Evolutionary conservation across 1,284 basidiomycete genomes (phyloP).

Genomic region (Athelia psychrophila): DNA sequence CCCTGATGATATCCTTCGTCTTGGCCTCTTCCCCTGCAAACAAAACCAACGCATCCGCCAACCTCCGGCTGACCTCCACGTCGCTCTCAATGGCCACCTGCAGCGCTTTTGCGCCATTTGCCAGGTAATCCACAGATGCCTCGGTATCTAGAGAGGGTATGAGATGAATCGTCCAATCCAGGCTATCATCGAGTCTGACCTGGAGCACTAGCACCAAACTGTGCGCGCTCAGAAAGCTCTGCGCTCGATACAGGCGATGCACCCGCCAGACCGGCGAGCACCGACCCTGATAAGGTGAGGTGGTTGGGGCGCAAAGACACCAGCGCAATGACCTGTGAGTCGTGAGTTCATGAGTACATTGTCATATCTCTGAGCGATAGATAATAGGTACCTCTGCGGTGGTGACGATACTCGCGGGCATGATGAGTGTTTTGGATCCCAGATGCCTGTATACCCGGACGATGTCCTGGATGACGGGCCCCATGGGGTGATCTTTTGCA

Average conservation of each 20-base stretch:
- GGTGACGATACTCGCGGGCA: slow-evolving; percentile 49
- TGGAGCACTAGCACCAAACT: neutral
- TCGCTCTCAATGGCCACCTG: slow-evolving; percentile 32
- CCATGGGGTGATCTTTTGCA: slow-evolving; percentile 41
- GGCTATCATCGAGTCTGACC: neutral
- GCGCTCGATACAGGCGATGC: slow-evolving; percentile 18
- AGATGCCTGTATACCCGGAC: slow-evolving; percentile 33
- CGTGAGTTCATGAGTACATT: neutral
- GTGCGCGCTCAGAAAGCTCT: slow-evolving; percentile 8
- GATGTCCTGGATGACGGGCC: slow-evolving; percentile 34
- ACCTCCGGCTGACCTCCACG: slow-evolving; percentile 36
- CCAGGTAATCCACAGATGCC: slow-evolving; percentile 31
- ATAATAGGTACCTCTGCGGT: slow-evolving; percentile 32
- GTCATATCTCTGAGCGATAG: neutral
- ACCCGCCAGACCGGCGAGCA: slow-evolving; percentile 40
- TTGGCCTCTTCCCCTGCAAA: slow-evolving; percentile 42
- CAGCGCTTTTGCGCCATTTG: slow-evolving; percentile 28
- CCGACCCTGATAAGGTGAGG: slow-evolving; percentile 40
- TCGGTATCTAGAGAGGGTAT: slow-evolving; percentile 2
- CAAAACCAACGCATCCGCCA: slow-evolving; percentile 40
- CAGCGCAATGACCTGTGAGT: slow-evolving; percentile 37
- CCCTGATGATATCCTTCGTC: slow-evolving; percentile 29
- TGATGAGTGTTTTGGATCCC: slow-evolving; percentile 40
- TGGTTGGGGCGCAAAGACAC: slow-evolving; percentile 41
- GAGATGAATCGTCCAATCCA: neutral